Base-by-base conservation (phyloP, 78 protist genomes). In the Polysphondylium violaceum region DNA sequence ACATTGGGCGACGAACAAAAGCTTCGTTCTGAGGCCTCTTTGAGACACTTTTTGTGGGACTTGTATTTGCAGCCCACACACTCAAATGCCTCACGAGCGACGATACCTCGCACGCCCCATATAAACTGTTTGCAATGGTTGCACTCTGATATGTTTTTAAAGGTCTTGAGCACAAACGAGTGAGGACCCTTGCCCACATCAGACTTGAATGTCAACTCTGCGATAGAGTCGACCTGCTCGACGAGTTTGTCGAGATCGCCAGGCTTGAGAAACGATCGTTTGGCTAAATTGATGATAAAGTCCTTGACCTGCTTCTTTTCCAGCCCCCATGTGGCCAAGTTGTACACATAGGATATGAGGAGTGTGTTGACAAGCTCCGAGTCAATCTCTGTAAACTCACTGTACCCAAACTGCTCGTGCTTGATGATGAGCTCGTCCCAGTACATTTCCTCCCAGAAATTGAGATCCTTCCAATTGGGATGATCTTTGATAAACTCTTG, bases 61-160 rank as follows among this genome's bases (percentile, higher is more conserved):
- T 83, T 83, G 69, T 69, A 83, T 83, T 83, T 83, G 58, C 91
- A 83, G 21, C 91, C 91, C n/a, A 83, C 91, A 59, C 91, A 83
- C 29, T 83, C 91, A 43, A 83, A 69, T 27, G 91, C 91, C 44
- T 83, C 73, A 29, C 91, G 27, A 14, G 47, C 91, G 3, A 83
- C 91, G 0, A 83, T 69, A 44, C 91, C 91, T 55, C 91, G 51
- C 2, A 83, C 91, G 33, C 91, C 91, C 91, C 91, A 83, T 36
- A 83, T 83, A 44, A 69, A 83, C 16, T 83, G 79, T 23, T 72
- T 51, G 19, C 91, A 83, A 58, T 83, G 41, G 25, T 83, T 83
- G 23, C 91, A 83, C 43, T 83, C 91, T 2, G 79, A 58, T 16
- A 83, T 69, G 1, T 56, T 83, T 56, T 47, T 83, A 69, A 83